Base-by-base conservation (phyloP, 108 stramenopile species). In the Cylindrotheca fusiformis region DNA sequence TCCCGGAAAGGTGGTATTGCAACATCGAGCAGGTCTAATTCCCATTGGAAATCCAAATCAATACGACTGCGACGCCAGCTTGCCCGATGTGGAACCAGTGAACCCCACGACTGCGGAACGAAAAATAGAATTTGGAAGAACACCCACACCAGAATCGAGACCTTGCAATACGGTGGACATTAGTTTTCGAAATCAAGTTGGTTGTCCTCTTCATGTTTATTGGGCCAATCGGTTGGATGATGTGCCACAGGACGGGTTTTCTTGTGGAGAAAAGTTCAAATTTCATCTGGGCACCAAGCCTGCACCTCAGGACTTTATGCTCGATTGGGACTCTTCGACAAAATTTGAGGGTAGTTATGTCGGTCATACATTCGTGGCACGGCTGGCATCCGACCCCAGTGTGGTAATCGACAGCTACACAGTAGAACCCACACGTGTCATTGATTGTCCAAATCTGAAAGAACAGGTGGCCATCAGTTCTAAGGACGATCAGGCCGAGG, bases 241-340 rank as follows among this genome's bases (percentile, higher is more conserved):
- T 30, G 59, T 74, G 24, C 72, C 72, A 17, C 53, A 60, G 2
- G 12, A 4, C 5, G 72, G 65, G 26, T 73, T 65, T 49, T 24
- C 12, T 23, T 81, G 80, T 48, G 47, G 53, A 24, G 80, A 81
- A 55, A 52, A 66, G 18, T 81, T 77, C 60, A 52, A 68, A 18
- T 81, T 77, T 53, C 80, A 81, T 48, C 52, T 81, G 67, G 80
- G 80, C 23, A 63, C 58, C 32, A 74, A 81, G 18, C 55, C 51
- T 25, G 65, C 72, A 10, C 31, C 72, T 1, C 72, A 74, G 51
- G 48, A 77, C 28, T 75, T 68, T 30, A 70, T 74, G 69, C 48
- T 45, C 27, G 68, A 77, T 45, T 81, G 80, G 80, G 69, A 63
- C n/a, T 60, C 57, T 23, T 10, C 52, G 21, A 81, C 76, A 24